phyloP scores from a whole-genome alignment of 768 basidiomycete genomes.

The Leccinum arenicola region DNA sequence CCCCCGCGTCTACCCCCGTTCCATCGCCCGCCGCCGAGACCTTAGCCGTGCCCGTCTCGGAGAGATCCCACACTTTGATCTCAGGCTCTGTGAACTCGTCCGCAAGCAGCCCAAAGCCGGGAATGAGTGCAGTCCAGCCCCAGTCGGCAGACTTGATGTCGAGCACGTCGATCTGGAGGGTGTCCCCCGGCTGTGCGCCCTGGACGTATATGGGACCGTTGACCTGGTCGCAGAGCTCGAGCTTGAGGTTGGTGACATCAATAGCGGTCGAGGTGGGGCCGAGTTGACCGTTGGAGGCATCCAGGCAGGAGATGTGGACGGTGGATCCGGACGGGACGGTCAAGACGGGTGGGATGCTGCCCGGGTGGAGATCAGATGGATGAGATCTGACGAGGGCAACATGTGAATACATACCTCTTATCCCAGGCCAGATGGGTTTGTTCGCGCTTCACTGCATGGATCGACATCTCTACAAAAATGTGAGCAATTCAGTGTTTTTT shows the following conservation, averaged over 20 bases:
- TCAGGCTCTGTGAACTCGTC: slow-evolving; percentile 53
- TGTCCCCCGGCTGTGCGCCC: slow-evolving; percentile 53
- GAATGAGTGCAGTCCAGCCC: slow-evolving; percentile 62
- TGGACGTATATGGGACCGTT: slow-evolving; percentile 57
- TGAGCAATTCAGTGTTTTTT: neutral
- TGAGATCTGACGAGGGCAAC: neutral
- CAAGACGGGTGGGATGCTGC: slow-evolving; percentile 51
- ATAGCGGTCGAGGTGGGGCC: slow-evolving; percentile 38
- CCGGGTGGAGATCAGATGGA: neutral
- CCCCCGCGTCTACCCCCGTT: slow-evolving; percentile 3
- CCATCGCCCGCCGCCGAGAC: too few relatives aligned
- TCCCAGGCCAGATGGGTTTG: slow-evolving; percentile 60
- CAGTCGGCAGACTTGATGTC: slow-evolving; percentile 51
- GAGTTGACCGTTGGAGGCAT: slow-evolving; percentile 61
- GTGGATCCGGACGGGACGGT: slow-evolving; percentile 51
- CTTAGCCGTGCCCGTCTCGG: slow-evolving; percentile 16
- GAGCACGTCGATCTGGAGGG: slow-evolving; percentile 57
- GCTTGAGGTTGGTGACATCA: slow-evolving; percentile 39
- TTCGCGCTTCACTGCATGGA: slow-evolving; percentile 51
- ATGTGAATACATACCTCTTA: slow-evolving; percentile 41
- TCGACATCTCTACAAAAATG: slow-evolving; percentile 33
- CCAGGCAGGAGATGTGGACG: slow-evolving; percentile 59
- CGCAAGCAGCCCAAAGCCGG: slow-evolving; percentile 55
- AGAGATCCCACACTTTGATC: slow-evolving; percentile 54
- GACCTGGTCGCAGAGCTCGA: slow-evolving; percentile 54